Conservation (phyloP, 2,329 filamentous ascomycete species). For the Cladosporium halotolerans region DNA sequence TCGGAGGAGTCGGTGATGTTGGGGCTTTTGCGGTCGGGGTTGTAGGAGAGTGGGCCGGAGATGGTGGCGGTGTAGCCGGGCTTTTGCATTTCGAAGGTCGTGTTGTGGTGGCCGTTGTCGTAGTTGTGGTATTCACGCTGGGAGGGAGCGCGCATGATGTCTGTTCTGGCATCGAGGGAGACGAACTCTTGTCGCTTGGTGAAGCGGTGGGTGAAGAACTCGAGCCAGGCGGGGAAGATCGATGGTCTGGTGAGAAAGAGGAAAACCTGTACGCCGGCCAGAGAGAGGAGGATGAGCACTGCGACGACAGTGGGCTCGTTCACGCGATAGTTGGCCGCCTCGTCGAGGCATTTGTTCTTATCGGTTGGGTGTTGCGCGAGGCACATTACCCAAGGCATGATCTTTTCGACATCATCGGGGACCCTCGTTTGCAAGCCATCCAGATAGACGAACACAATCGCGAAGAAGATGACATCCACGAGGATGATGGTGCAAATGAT, state of each 20-base stretch:
- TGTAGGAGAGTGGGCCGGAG: slow-evolving; percentile 3
- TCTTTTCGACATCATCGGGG: slow-evolving; percentile 49
- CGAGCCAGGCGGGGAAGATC: slow-evolving; percentile 80
- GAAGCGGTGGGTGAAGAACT: slow-evolving; percentile 50
- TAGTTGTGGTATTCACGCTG: slow-evolving; percentile 17
- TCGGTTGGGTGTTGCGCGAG: slow-evolving; percentile 54
- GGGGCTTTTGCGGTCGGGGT: slow-evolving; percentile 14
- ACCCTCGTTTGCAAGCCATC: slow-evolving; percentile 62
- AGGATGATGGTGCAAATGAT: slow-evolving; percentile 85
- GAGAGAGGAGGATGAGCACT: slow-evolving; percentile 73
- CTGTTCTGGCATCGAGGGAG: slow-evolving; percentile 63
- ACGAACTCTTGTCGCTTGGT: slow-evolving; percentile 72
- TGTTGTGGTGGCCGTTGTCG: slow-evolving; percentile 24
- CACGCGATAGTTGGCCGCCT: slow-evolving; percentile 59
- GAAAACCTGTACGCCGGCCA: slow-evolving; percentile 77
- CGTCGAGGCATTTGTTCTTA: slow-evolving; percentile 58
- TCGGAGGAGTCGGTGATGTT: slow-evolving; percentile 13
- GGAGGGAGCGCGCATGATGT: slow-evolving; percentile 20
- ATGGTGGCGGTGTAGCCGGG: slow-evolving; percentile 15
- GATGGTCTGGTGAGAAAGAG: slow-evolving; percentile 73
- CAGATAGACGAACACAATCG: slow-evolving; percentile 81
- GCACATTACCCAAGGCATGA: slow-evolving; percentile 64
- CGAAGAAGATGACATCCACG: slow-evolving; percentile 87
- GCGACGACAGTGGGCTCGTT: slow-evolving; percentile 72
- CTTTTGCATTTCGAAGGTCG: slow-evolving; percentile 30